Base-by-base conservation (phyloP, 2,329 filamentous ascomycete genomes). In the Daldinia sp. region DNA sequence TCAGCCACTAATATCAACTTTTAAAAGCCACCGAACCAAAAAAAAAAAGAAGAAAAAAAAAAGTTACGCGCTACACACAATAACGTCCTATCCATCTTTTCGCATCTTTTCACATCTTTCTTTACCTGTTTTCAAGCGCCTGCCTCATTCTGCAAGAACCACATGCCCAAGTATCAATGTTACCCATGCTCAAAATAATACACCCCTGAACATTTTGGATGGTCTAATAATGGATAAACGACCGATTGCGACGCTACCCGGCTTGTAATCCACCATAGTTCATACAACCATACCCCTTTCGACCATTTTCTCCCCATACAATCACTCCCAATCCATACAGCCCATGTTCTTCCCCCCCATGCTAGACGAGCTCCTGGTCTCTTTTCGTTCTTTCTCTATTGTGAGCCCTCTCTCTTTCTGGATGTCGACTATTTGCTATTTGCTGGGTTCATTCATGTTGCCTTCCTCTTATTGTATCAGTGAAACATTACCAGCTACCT, bases 221-320 rank as follows among this genome's bases (percentile, higher is more conserved):
- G 64, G 50, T 63, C 43, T 68, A 68, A 67, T 69, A 63, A 64
- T 64, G 60, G 52, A 43, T 54, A 70, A 68, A 66, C 64, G 69
- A 58, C 67, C 69, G 68, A 67, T 45, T 70, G 65, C 62, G 61
- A 72, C 68, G 67, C 68, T 70, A 61, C 54, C 53, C 55, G 37
- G 15, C 49, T 23, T 27, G 52, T 55, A 55, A 52, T 48, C 65
- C 45, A 51, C 27, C 15, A 48, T 55, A 55, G 56, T 48, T 62
- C 45, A 51, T 59, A 60, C 65, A 61, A 48, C 64, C 61, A 58
- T 67, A 11, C 65, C 65, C 65, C 62, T 67, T 67, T 65, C 49
- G 65, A 65, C 9, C 58, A 52, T 52, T 60, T 17, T 32, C 55
- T 47, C 29, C 43, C 45, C 65, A 41, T 41, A 3, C 30, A 11